Conservation (phyloP, 2,329 filamentous ascomycete genomes). For the Pseudofabraea citricarpa region DNA sequence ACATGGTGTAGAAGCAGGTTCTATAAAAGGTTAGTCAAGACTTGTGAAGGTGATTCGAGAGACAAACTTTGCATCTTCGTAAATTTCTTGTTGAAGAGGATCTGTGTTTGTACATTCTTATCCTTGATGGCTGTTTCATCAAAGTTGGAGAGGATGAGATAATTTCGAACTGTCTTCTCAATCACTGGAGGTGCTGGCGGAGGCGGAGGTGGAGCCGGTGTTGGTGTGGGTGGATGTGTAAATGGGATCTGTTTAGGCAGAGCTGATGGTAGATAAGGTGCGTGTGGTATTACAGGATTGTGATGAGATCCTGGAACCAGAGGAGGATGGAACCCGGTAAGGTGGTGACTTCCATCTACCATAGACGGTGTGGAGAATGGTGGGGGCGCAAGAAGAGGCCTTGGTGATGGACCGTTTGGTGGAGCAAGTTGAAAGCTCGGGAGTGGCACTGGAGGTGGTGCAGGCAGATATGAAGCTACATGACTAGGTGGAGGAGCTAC, state of each 20-base stretch:
- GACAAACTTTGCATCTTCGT: slow-evolving; percentile 41
- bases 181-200: slow-evolving; percentile 28
- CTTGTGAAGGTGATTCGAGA: background rate
- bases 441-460: slow-evolving; percentile 2
- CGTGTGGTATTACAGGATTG: slow-evolving; percentile 23
- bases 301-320: slow-evolving; percentile 6
- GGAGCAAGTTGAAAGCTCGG: slow-evolving; percentile 5
- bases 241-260: slow-evolving; percentile 11
- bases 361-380: slow-evolving; percentile 12
- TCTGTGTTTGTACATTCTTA: slow-evolving; percentile 48
- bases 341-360: slow-evolving; percentile 23
- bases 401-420: background rate
- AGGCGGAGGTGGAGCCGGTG: slow-evolving; percentile 12
- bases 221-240: slow-evolving; percentile 14
- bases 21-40: slow-evolving; percentile 9
- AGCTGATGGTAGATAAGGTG: slow-evolving; percentile 14
- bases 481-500: no score
- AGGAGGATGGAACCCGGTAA: slow-evolving; percentile 25
- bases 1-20: slow-evolving; percentile 43
- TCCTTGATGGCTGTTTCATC: slow-evolving; percentile 43
- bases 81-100: slow-evolving; percentile 48
- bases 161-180: slow-evolving; percentile 48
- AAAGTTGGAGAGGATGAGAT: slow-evolving; percentile 55
- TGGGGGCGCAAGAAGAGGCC: slow-evolving; percentile 2
- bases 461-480: background rate